Conservation (phyloP, 2,329 filamentous ascomycete species). For the Nemania sp. region DNA sequence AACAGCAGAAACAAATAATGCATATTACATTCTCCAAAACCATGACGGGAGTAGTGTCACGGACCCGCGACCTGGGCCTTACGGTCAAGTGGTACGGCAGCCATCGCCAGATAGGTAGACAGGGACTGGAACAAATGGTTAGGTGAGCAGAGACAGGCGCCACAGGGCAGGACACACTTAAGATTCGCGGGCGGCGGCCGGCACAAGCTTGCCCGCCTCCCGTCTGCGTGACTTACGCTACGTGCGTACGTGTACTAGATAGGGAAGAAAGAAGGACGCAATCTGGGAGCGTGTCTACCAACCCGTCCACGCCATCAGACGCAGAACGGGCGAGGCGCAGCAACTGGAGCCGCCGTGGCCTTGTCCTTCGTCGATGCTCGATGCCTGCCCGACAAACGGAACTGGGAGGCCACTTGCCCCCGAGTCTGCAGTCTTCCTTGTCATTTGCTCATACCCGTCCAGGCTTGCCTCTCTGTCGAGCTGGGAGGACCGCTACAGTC, state of each 20-base stretch:
- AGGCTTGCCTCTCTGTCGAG: neutral
- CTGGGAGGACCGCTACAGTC: neutral
- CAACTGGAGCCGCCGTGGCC: neutral
- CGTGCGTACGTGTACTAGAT: constrained; percentile 14
- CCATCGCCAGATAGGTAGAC: constrained; percentile 6
- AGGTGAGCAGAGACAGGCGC: neutral
- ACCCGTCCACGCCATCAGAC: constrained; percentile 6
- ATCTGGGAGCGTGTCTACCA: neutral
- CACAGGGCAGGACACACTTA: neutral
- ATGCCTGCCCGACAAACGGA: neutral
- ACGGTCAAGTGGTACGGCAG: constrained; percentile 15
- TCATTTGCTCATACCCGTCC: neutral
- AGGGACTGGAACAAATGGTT: neutral
- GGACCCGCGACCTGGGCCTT: neutral
- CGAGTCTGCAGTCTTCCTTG: neutral
- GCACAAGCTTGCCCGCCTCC: constrained; percentile 18
- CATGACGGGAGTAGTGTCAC: neutral
- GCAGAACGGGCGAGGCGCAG: neutral
- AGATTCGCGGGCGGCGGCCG: constrained; percentile 3
- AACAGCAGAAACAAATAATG: neutral
- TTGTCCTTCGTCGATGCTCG: neutral
- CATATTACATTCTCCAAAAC: neutral
- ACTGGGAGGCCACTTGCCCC: neutral
- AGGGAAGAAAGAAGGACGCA: neutral
- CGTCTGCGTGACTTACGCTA: constrained; percentile 1